Percentiles rank a stretch among this genome's conserved stretches.
Evolutionary conservation across 2,329 filamentous ascomycete species (phyloP).

Genomic region (Apiospora sp.): DNA sequence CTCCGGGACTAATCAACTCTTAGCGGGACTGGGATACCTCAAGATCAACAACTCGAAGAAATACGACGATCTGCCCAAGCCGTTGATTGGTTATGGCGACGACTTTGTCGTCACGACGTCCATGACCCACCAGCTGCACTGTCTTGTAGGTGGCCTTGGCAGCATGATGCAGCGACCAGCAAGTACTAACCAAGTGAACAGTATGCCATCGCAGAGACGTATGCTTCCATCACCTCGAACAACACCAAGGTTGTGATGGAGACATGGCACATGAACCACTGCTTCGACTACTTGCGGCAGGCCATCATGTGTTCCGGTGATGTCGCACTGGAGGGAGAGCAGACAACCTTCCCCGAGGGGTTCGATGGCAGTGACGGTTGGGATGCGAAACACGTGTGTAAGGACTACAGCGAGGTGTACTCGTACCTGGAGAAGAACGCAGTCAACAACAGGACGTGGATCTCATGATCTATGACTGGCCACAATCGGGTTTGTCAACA

Average conservation of each 20-base stretch:
- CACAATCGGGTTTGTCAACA: conserved; percentile 35
- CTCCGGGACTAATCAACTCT: not conserved
- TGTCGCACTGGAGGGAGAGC: conserved; percentile 44
- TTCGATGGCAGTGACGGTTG: conserved; percentile 51
- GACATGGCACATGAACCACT: conserved; percentile 49
- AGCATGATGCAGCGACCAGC: not conserved
- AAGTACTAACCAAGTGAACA: conserved; percentile 25
- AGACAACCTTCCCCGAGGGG: conserved; percentile 48
- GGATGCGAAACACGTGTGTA: conserved; percentile 41
- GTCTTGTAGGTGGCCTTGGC: conserved; percentile 41
- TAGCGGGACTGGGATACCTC: conserved; percentile 51
- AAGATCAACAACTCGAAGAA: conserved; percentile 43
- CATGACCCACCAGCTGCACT: conserved; percentile 54
- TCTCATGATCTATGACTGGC: not conserved
- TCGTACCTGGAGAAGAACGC: conserved; percentile 22
- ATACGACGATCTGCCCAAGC: conserved; percentile 48
- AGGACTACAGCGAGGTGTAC: conserved; percentile 21
- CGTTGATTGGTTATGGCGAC: conserved; percentile 41
- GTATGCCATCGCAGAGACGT: conserved; percentile 48
- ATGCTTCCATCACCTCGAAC: conserved; percentile 44
- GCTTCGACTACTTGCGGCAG: conserved; percentile 42
- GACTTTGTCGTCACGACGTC: conserved; percentile 51
- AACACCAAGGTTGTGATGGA: conserved; percentile 40
- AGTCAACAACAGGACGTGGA: conserved; percentile 21
- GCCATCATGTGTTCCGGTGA: conserved; percentile 42